Evolutionary conservation across 2,329 filamentous ascomycete genomes (phyloP).

Genomic region (Aspergillus intermedius): DNA sequence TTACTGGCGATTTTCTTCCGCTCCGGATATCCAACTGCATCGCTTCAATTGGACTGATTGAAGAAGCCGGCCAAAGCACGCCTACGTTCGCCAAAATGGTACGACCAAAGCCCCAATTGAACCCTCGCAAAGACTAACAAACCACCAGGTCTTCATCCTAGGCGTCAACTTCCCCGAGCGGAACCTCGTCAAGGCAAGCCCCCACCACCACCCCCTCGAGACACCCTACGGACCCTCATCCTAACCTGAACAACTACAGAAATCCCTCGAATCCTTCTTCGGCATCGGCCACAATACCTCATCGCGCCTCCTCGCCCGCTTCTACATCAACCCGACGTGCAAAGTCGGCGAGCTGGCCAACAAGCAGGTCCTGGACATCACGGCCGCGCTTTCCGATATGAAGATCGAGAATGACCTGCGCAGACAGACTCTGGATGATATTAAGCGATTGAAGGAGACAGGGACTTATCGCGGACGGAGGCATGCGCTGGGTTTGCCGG

Average conservation of each 20-base stretch:
- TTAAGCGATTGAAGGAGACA: slow-evolving; percentile 79
- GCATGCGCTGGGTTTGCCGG: slow-evolving; percentile 88
- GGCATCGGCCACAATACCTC: slow-evolving; percentile 68
- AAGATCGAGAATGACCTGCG: slow-evolving; percentile 86
- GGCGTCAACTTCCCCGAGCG: slow-evolving; percentile 79
- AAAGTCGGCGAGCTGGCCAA: slow-evolving; percentile 68
- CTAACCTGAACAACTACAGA: slow-evolving; percentile 15
- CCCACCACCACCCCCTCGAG: slow-evolving; percentile 2
- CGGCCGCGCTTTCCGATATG: slow-evolving; percentile 80
- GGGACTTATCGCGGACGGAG: slow-evolving; percentile 80
- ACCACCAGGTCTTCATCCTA: slow-evolving; percentile 68
- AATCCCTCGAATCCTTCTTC: slow-evolving; percentile 74
- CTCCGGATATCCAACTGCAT: slow-evolving; percentile 7
- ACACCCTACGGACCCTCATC: not conserved
- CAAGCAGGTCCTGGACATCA: slow-evolving; percentile 73
- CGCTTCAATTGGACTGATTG: not conserved
- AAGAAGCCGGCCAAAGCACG: slow-evolving; percentile 1
- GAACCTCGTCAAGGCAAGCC: slow-evolving; percentile 71
- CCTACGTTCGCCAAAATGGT: slow-evolving; percentile 25
- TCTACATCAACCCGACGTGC: slow-evolving; percentile 77
- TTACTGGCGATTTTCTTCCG: slow-evolving; percentile 29
- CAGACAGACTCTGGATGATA: slow-evolving; percentile 74
- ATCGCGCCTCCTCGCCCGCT: slow-evolving; percentile 73
- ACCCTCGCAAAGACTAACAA: slow-evolving; percentile 6
- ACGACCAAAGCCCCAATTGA: slow-evolving; percentile 1